Evolutionary conservation across 306 rosid species (phyloP), one percentile per base, ranked within the genome.

Genomic region (Cucumis cinereus): DNA sequence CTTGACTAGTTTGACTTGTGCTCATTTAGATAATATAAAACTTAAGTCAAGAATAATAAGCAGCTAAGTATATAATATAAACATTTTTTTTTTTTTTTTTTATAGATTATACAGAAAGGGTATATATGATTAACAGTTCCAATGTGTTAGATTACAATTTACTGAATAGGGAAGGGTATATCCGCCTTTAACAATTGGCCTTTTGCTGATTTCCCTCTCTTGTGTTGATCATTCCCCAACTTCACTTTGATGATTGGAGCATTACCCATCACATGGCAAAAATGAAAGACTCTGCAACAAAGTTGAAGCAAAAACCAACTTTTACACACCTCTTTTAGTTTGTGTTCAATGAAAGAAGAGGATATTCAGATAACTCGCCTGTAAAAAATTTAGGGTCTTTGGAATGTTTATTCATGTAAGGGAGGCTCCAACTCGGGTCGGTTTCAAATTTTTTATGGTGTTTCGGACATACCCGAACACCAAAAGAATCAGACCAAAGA

Each of bases 361-460:
- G 54, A 35, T 14, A 17, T 28, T 72, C 60, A 50, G 22, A 52
- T 11, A 72, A 19, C 61, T 72, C 47, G 30, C 76, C 47, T 19
- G 26, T 52, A 72, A 28, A 28, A 72, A 50, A 28, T 71, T 26
- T 71, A 14, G 75, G 19, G 58, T 45, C 23, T 4, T 28, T 55
- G 71, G 47, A 33, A 75, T 83, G 83, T 63, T 61, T 60, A 83
- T 56, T 78, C 68, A 79, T 35, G 89, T 36, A 7, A 76, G 33
- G 78, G 98, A 81, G 68, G 80, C 50, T 83, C 84, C 87, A 60
- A 88, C 89, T 87, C 90, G 85, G 76, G 78, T 91, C 13, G 97
- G 86, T 77, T 95, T 95, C 75, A 87, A 76, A 52, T 83, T 81
- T 80, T 77, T 81, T 16, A 91, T 68, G 71, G 79, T 40, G 85